These are phyloP conservation scores for Podaxis mareebaensis DNA, from an alignment of 768 basidiomycete genomes.

Conservation along the genomic window DNA sequence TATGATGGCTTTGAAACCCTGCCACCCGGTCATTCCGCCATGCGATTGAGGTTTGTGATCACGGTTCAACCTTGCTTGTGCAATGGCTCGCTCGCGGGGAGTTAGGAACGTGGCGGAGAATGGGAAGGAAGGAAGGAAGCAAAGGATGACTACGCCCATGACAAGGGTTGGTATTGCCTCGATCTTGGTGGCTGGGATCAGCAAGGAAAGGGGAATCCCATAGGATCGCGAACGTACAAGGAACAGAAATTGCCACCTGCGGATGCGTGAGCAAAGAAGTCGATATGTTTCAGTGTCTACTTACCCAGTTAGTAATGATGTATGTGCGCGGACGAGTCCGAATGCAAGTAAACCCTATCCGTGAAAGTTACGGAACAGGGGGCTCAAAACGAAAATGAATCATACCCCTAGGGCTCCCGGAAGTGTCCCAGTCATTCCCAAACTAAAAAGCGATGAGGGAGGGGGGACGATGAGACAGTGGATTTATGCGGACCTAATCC, in stretches of 20 bases:
- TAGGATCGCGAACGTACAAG: constrained; percentile 33
- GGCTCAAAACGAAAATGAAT: background rate
- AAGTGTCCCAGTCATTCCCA: constrained; percentile 59
- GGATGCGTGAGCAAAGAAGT: background rate
- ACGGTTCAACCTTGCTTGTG: constrained; percentile 54
- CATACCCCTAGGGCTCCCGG: constrained; percentile 56
- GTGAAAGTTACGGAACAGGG: background rate
- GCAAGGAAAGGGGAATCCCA: background rate
- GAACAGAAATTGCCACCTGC: constrained; percentile 62
- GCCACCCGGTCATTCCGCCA: constrained; percentile 58
- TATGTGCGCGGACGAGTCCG: constrained; percentile 53
- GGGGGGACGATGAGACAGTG: background rate
- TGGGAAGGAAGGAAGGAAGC: constrained; percentile 57
- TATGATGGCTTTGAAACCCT: constrained; percentile 54
- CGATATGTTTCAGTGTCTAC: background rate
- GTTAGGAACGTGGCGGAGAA: constrained; percentile 54
- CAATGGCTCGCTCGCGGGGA: constrained; percentile 53
- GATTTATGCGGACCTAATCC: constrained; percentile 40
- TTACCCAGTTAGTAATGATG: constrained; percentile 30
- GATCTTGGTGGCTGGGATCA: constrained; percentile 32
- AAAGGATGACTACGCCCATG: constrained; percentile 48
- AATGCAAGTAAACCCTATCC: constrained; percentile 55
- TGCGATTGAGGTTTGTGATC: constrained; percentile 60
- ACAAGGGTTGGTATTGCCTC: constrained; percentile 57
- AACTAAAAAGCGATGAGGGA: constrained; percentile 27